Conservation (phyloP, 2,329 filamentous ascomycete species). For the Fusarium marasasianum region DNA sequence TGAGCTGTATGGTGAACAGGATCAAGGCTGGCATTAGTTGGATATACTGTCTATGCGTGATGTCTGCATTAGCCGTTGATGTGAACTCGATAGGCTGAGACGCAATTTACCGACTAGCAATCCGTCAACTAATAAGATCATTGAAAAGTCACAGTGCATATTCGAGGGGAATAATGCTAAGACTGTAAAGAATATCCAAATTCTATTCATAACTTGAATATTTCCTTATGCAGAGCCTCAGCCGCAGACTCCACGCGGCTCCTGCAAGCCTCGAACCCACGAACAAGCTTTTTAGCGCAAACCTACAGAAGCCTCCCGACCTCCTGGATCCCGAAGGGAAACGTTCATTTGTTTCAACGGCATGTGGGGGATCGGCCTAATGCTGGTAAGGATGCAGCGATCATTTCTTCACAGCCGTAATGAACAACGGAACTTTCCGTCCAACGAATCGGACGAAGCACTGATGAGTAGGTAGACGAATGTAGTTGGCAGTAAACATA, state of each 20-base stretch:
- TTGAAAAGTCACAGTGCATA: accelerated
- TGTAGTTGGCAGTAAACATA: not conserved
- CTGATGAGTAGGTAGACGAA: not conserved
- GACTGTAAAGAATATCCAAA: accelerated
- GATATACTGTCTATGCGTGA: not conserved
- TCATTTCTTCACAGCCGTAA: no score
- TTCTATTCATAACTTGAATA: not conserved
- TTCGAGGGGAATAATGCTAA: accelerated
- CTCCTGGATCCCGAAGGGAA: not conserved
- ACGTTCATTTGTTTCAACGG: not conserved
- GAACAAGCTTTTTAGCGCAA: not conserved
- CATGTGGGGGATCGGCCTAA: not conserved
- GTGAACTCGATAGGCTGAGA: not conserved
- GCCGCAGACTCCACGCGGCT: not conserved
- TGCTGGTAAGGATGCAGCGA: not conserved
- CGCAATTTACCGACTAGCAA: not conserved
- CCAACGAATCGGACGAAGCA: not conserved
- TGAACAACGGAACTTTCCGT: not conserved
- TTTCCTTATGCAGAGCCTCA: not conserved
- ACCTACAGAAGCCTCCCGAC: not conserved
- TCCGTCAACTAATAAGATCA: accelerated
- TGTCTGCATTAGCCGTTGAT: not conserved
- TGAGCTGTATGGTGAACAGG: no score
- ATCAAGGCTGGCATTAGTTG: not conserved
- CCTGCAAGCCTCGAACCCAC: not conserved